These are phyloP conservation scores for Hamamelis virginiana DNA, from an alignment of 164 flowering plant species.

Conservation along the genomic window DNA sequence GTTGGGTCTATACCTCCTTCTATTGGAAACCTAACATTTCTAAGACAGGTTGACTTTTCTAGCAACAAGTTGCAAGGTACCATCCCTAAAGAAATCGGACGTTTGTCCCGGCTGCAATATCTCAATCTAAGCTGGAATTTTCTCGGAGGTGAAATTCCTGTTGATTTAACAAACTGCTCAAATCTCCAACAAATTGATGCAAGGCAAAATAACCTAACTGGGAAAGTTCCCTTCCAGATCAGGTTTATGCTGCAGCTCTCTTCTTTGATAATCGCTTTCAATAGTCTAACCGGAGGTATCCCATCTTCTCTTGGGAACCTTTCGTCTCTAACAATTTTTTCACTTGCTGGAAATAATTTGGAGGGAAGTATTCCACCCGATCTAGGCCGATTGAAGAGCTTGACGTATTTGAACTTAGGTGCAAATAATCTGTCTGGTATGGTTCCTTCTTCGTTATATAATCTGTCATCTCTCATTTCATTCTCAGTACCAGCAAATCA, in stretches of 20 bases:
- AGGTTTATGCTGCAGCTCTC: background rate
- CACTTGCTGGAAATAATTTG: background rate
- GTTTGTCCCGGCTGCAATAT: slow-evolving; percentile 4
- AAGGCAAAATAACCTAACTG: slow-evolving; percentile 1
- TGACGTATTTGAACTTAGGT: no score
- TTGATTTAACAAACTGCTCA: slow-evolving; percentile 11
- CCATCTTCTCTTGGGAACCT: slow-evolving; percentile 20
- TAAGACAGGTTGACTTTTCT: background rate
- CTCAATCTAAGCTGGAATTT: slow-evolving; percentile 7
- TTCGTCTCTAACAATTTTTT: background rate
- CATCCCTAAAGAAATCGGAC: slow-evolving; percentile 21
- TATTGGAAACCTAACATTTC: slow-evolving; percentile 23
- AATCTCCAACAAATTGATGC: background rate
- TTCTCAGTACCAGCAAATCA: slow-evolving; percentile 3
- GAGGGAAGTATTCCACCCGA: slow-evolving; percentile 12
- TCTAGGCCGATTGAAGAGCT: slow-evolving; percentile 3
- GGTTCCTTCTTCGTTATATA: slow-evolving; percentile 8
- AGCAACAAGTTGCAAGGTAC: slow-evolving; percentile 12
- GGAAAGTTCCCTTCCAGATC: slow-evolving; percentile 10
- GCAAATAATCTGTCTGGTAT: slow-evolving; percentile 12
- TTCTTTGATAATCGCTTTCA: background rate
- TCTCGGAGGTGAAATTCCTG: slow-evolving; percentile 20
- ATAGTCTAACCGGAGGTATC: slow-evolving; percentile 11
- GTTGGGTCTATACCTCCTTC: slow-evolving; percentile 9
- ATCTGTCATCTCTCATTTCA: slow-evolving; percentile 5